Percentiles rank a stretch among this genome's conserved stretches.
Evolutionary conservation across 106 monocot genomes (phyloP).

Genomic region (Allium cepa): DNA sequence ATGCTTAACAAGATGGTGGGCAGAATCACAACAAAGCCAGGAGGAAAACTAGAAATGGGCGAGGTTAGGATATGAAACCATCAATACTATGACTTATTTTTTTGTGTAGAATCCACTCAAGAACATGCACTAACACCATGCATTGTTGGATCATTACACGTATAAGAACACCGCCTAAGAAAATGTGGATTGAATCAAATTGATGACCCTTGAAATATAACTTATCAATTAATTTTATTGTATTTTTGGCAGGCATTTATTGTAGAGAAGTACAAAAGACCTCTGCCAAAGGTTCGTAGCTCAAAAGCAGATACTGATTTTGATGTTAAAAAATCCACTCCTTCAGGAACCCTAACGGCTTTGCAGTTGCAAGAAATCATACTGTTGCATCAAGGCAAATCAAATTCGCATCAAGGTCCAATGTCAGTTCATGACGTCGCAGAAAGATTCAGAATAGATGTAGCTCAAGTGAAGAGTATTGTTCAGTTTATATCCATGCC

Average conservation of each 20-base stretch:
- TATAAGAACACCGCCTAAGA: background rate
- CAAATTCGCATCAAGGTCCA: constrained; percentile 7
- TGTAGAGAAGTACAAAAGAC: constrained; percentile 18
- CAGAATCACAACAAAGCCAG: constrained; percentile 45
- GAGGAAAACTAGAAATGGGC: constrained; percentile 70
- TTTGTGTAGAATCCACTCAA: too few relatives aligned
- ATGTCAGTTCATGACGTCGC: constrained; percentile 13
- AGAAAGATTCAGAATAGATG: constrained; percentile 12
- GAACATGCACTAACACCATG: too few relatives aligned
- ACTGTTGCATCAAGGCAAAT: constrained; percentile 21
- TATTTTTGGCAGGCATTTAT: constrained; percentile 6
- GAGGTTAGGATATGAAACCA: constrained; percentile 31
- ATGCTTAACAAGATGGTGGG: constrained; percentile 67
- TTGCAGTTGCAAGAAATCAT: constrained; percentile 22
- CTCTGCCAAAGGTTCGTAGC: constrained; percentile 19
- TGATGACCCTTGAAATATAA: background rate
- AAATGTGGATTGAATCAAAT: background rate
- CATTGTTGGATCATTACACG: too few relatives aligned
- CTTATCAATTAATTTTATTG: background rate
- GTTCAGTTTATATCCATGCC: constrained; percentile 16
- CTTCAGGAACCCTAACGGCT: constrained; percentile 19
- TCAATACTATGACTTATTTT: background rate
- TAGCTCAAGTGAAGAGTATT: constrained; percentile 11
- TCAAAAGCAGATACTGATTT: constrained; percentile 2
- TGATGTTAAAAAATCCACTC: background rate